A percentile compares a stretch with the other conserved stretches of the same genome.
Evolutionary conservation across 2,329 filamentous ascomycete genomes (phyloP).

Genomic region (Penicillium sp.): DNA sequence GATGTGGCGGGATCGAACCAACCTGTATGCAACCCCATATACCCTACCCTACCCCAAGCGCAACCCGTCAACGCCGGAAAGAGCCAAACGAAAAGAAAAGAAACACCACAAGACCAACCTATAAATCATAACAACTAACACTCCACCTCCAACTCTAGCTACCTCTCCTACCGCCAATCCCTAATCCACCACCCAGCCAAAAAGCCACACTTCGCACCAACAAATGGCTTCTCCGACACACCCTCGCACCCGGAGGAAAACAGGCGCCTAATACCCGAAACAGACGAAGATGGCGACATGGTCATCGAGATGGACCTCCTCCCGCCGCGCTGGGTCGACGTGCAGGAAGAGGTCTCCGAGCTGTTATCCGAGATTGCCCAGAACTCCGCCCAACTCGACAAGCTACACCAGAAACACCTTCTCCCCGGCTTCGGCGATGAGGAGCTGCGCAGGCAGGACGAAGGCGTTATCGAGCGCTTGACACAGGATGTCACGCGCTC

Average conservation of each 20-base stretch:
- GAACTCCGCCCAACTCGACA: slow-evolving; percentile 81
- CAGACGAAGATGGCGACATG: slow-evolving; percentile 78
- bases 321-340: slow-evolving; percentile 91
- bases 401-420: slow-evolving; percentile 94
- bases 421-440: slow-evolving; percentile 96
- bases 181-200: slow-evolving; percentile 92
- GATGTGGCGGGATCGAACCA: slow-evolving; percentile 99
- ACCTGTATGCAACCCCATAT: slow-evolving; percentile 65
- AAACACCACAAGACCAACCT: background rate
- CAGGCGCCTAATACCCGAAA: slow-evolving; percentile 79
- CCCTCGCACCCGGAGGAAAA: slow-evolving; percentile 63
- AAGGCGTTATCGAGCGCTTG: slow-evolving; percentile 82
- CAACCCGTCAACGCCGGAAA: background rate
- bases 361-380: slow-evolving; percentile 74
- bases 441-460: slow-evolving; percentile 79
- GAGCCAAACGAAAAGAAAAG: background rate
- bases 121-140: slow-evolving; percentile 11
- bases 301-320: slow-evolving; percentile 98
- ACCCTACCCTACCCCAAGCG: background rate
- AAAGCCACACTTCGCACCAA: slow-evolving; percentile 66
- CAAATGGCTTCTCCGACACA: slow-evolving; percentile 61
- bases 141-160: slow-evolving; percentile 54
- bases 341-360: slow-evolving; percentile 90
- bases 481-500: slow-evolving; percentile 85
- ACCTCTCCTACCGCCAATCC: slow-evolving; percentile 98